A percentile compares a stretch with the other conserved stretches of the same genome.
These are phyloP conservation scores for Juncus effusus DNA, from an alignment of 176 grass and related monocot species.

Conservation along the genomic window DNA sequence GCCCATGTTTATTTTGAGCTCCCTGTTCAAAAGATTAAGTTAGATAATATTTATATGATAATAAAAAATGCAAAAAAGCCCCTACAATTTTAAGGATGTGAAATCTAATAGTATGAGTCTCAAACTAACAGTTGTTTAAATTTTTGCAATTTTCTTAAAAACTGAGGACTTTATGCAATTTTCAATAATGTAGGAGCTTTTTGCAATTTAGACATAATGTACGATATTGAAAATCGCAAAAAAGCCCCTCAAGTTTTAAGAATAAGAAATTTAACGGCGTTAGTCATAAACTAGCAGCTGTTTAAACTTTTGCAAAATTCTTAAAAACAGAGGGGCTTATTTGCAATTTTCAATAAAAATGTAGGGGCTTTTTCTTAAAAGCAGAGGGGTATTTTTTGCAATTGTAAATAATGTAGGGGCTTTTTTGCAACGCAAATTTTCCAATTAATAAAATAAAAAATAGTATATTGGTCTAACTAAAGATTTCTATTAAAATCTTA, in stretches of 20 bases:
- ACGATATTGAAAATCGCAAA: background rate
- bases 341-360: no score
- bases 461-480: background rate
- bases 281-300: background rate
- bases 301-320: no score
- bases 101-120: background rate
- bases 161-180: no score
- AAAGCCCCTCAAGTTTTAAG: background rate
- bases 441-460: background rate
- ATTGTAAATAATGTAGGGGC: no score
- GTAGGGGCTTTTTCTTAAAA: no score
- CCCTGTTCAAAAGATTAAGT: slow-evolving; percentile 37
- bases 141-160: no score
- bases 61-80: background rate
- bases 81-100: background rate
- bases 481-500: slow-evolving; percentile 35
- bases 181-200: no score
- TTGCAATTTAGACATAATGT: no score
- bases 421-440: no score
- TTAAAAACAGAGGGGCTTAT: no score
- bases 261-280: background rate
- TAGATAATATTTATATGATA: background rate
- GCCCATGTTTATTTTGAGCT: slow-evolving; percentile 60
- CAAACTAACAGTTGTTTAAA: background rate
- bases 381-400: no score